Conservation (phyloP, 768 basidiomycete genomes). For the Mycena galopus region DNA sequence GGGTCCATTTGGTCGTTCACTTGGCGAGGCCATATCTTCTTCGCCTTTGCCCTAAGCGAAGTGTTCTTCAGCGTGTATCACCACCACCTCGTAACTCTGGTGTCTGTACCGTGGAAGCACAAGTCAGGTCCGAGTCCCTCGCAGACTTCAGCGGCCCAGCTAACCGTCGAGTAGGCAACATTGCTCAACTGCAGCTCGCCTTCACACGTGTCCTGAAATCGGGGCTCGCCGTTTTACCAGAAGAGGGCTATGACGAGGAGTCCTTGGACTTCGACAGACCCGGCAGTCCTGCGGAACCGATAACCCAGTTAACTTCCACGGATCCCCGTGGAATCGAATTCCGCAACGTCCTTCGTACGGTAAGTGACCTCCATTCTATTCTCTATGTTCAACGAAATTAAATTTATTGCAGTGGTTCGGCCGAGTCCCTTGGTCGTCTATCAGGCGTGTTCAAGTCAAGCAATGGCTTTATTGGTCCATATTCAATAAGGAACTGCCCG, state of each 20-base stretch:
- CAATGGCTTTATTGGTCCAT: conserved; percentile 90
- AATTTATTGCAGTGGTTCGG: conserved; percentile 69
- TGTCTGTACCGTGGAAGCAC: conserved; percentile 61
- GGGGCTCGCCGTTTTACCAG: conserved; percentile 70
- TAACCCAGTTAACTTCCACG: conserved; percentile 66
- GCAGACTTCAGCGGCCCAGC: neutral
- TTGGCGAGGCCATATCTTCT: conserved; percentile 53
- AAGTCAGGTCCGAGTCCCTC: conserved; percentile 46
- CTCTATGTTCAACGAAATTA: conserved; percentile 2
- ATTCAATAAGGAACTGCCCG: conserved; percentile 75
- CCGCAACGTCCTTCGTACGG: conserved; percentile 72
- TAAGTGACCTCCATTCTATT: conserved; percentile 48
- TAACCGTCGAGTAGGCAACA: conserved; percentile 42
- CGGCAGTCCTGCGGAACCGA: conserved; percentile 71
- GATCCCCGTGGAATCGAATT: conserved; percentile 84
- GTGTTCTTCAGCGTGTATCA: conserved; percentile 81
- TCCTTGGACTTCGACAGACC: conserved; percentile 62
- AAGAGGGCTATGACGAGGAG: conserved; percentile 68
- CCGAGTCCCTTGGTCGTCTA: conserved; percentile 78
- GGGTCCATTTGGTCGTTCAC: conserved; percentile 57
- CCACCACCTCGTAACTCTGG: conserved; percentile 59
- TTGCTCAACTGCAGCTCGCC: conserved; percentile 68
- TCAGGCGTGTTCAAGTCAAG: conserved; percentile 72
- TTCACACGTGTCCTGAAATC: conserved; percentile 74
- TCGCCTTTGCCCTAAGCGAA: conserved; percentile 70